These are phyloP conservation scores for Hamamelis virginiana DNA, from an alignment of 164 flowering plant species.

Conservation along the genomic window DNA sequence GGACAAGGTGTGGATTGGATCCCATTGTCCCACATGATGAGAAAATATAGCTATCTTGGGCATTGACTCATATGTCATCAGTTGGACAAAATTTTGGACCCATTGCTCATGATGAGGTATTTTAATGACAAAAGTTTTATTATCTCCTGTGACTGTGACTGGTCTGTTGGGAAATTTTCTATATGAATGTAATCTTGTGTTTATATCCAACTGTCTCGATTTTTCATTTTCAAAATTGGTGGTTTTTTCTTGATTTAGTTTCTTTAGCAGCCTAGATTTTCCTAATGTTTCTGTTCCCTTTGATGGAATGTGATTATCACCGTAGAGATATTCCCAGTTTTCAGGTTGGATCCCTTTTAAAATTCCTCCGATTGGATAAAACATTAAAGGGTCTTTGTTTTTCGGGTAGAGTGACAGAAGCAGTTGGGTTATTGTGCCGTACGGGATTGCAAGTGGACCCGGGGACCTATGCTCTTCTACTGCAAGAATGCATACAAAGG, in stretches of 20 bases:
- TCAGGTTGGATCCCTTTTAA: slow-evolving; percentile 30
- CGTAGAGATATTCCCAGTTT: slow-evolving; percentile 43
- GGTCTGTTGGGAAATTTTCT: no score
- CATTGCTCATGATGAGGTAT: no score
- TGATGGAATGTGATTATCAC: slow-evolving; percentile 22
- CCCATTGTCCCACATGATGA: no score
- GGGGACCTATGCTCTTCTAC: slow-evolving; percentile 57
- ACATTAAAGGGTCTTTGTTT: slow-evolving; percentile 52
- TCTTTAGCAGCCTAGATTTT: background rate
- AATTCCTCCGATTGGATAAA: slow-evolving; percentile 34
- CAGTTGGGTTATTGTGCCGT: slow-evolving; percentile 53
- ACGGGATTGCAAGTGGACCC: slow-evolving; percentile 33
- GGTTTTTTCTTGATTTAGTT: background rate
- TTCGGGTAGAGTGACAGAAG: slow-evolving; percentile 61
- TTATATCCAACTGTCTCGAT: no score
- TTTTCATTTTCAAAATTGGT: background rate
- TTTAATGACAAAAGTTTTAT: no score
- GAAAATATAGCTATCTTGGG: no score
- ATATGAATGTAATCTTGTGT: no score
- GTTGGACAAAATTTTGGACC: no score
- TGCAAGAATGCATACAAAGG: slow-evolving; percentile 75
- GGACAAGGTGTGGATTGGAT: no score
- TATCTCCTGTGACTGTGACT: no score
- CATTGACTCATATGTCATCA: no score
- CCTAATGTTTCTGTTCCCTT: background rate